A percentile compares a stretch with the other conserved stretches of the same genome.
Evolutionary conservation across 306 rosid species (phyloP).

Genomic region (Pyrus communis): DNA sequence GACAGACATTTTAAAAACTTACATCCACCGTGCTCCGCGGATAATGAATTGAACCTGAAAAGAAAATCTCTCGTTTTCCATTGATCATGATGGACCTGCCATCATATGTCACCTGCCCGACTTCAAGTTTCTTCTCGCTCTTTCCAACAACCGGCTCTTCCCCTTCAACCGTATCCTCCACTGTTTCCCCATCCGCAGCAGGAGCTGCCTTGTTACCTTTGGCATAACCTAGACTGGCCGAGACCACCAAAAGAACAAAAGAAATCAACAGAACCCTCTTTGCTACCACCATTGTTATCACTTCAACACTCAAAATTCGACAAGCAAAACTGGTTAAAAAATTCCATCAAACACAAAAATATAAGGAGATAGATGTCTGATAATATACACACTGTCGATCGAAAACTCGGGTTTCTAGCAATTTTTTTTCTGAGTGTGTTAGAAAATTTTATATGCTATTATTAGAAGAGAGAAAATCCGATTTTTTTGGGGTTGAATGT

Average conservation of each 20-base stretch:
- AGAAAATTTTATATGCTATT: not conserved
- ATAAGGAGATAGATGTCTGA: not conserved
- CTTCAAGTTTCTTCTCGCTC: not conserved
- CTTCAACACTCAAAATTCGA: not conserved
- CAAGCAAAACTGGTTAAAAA: not conserved
- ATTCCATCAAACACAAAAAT: not conserved
- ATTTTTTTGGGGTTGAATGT: constrained; percentile 4
- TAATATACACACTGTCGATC: not conserved
- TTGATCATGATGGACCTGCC: constrained; percentile 47
- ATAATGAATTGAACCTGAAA: constrained; percentile 87
- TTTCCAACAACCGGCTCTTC: not conserved
- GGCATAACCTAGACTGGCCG: not conserved
- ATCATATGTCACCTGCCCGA: constrained; percentile 48
- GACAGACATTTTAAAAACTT: not conserved
- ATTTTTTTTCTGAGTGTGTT: not conserved
- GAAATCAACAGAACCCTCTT: not conserved
- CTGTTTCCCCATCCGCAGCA: not conserved
- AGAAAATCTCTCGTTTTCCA: constrained; percentile 60
- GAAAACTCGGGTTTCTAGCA: not conserved
- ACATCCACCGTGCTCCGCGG: constrained; percentile 71
- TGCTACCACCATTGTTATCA: not conserved
- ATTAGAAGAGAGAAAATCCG: not conserved
- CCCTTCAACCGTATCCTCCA: not conserved
- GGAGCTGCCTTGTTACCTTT: not conserved
- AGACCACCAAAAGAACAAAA: not conserved